Conservation (phyloP, 768 basidiomycete species). For the Boletus barrowsii region DNA sequence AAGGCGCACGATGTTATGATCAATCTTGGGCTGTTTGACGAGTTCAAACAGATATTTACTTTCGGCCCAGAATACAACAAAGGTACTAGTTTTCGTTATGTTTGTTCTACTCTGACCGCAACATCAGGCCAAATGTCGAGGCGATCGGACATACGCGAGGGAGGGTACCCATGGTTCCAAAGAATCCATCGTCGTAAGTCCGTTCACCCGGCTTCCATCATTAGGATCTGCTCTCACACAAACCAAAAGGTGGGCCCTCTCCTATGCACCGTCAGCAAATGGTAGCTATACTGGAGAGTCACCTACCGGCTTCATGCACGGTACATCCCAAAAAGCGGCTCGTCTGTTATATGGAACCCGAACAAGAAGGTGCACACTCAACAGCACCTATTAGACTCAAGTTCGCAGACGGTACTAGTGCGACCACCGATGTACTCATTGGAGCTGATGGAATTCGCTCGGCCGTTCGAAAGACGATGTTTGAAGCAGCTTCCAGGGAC, state of each 20-base stretch:
- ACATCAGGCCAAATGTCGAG: not conserved
- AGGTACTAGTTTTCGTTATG: slow-evolving; percentile 6
- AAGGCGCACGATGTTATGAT: slow-evolving; percentile 46
- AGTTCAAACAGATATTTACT: slow-evolving; percentile 20
- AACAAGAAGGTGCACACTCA: slow-evolving; percentile 26
- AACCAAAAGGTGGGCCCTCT: slow-evolving; percentile 3
- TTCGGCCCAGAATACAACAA: slow-evolving; percentile 5
- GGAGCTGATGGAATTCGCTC: slow-evolving; percentile 46
- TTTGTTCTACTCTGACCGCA: not conserved
- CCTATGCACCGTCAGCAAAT: slow-evolving; percentile 25
- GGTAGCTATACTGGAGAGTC: slow-evolving; percentile 15
- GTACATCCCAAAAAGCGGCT: slow-evolving; percentile 21
- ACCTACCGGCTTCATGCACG: slow-evolving; percentile 17
- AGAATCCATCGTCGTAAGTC: slow-evolving; percentile 21
- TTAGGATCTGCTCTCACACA: not conserved
- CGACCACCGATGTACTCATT: slow-evolving; percentile 40
- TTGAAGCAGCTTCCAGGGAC: slow-evolving; percentile 13
- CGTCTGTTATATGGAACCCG: slow-evolving; percentile 7
- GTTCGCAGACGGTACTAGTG: slow-evolving; percentile 13
- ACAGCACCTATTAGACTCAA: slow-evolving; percentile 9
- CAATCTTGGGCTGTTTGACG: slow-evolving; percentile 41
- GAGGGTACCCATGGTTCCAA: slow-evolving; percentile 31
- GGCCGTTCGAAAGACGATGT: slow-evolving; percentile 23
- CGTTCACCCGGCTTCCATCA: not conserved
- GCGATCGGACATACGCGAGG: slow-evolving; percentile 30